These are phyloP conservation scores for Flaveria bidentis DNA, from an alignment of 129 eudicot genomes.

Conservation along the genomic window DNA sequence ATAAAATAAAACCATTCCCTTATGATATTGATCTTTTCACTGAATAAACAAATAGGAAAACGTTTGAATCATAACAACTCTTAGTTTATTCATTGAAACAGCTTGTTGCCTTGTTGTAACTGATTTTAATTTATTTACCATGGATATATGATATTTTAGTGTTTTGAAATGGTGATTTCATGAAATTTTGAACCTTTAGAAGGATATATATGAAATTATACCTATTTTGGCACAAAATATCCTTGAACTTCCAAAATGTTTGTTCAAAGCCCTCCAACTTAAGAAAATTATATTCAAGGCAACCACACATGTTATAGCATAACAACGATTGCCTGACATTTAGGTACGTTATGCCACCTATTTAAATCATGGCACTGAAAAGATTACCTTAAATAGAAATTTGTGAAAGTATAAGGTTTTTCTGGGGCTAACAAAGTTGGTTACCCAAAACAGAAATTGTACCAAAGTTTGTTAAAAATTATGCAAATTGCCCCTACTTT, in stretches of 20 bases:
- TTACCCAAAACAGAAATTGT: not conserved
- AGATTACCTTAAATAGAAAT: not conserved
- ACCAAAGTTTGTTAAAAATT: not conserved
- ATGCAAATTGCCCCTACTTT: not conserved
- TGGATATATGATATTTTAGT: not conserved
- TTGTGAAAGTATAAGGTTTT: not conserved
- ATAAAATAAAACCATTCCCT: not conserved
- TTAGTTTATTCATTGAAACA: not conserved
- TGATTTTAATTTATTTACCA: slow-evolving; percentile 6
- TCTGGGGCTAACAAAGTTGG: not conserved
- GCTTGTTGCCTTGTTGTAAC: not conserved
- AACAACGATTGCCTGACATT: not conserved
- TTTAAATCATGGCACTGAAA: not conserved
- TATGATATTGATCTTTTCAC: not conserved
- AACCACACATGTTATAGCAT: not conserved
- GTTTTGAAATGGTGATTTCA: not conserved
- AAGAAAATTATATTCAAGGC: not conserved
- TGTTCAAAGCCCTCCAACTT: not conserved
- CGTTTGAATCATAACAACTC: not conserved
- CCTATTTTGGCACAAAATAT: not conserved
- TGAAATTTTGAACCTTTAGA: not conserved
- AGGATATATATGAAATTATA: not conserved
- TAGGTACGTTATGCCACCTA: not conserved
- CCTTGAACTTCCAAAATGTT: not conserved
- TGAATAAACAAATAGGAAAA: not conserved